Conservation (phyloP, 2,329 filamentous ascomycete genomes). For the Exophiala calicioides region DNA sequence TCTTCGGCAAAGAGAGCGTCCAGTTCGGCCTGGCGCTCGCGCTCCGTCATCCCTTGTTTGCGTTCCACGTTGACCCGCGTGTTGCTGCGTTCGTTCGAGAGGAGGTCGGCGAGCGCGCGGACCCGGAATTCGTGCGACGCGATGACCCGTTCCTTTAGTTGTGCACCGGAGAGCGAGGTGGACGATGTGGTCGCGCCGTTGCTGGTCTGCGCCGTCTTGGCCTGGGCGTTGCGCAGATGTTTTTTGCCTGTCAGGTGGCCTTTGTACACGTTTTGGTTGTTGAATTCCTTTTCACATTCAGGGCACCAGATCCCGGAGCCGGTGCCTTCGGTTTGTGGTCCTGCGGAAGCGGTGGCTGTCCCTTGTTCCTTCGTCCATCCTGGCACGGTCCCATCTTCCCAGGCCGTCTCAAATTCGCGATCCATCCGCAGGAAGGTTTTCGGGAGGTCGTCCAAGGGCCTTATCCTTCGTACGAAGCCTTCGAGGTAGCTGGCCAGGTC, state of each 20-base stretch:
- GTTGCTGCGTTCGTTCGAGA: slow-evolving; percentile 84
- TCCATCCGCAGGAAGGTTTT: slow-evolving; percentile 76
- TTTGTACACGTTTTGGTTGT: slow-evolving; percentile 92
- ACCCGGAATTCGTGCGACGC: slow-evolving; percentile 86
- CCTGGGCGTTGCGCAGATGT: slow-evolving; percentile 79
- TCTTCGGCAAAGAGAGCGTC: slow-evolving; percentile 76
- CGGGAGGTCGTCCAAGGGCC: slow-evolving; percentile 82
- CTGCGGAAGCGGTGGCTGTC: slow-evolving; percentile 40
- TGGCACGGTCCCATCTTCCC: slow-evolving; percentile 75
- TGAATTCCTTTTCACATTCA: slow-evolving; percentile 92
- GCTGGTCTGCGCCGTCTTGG: slow-evolving; percentile 48
- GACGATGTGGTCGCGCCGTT: slow-evolving; percentile 21
- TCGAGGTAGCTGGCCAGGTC: slow-evolving; percentile 82
- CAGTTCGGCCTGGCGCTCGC: slow-evolving; percentile 89
- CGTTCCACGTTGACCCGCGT: slow-evolving; percentile 94
- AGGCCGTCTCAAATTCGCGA: slow-evolving; percentile 77
- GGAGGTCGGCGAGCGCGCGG: slow-evolving; percentile 74
- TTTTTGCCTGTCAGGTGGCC: slow-evolving; percentile 88
- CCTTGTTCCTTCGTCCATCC: slow-evolving; percentile 70
- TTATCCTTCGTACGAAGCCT: slow-evolving; percentile 78
- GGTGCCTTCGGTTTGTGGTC: slow-evolving; percentile 54
- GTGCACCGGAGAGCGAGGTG: slow-evolving; percentile 31
- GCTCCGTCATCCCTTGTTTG: slow-evolving; percentile 95
- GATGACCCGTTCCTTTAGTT: slow-evolving; percentile 83
- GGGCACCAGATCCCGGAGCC: slow-evolving; percentile 81